phyloP scores from a whole-genome alignment of 805 yeast species.

The Monosporozyma solicola region DNA sequence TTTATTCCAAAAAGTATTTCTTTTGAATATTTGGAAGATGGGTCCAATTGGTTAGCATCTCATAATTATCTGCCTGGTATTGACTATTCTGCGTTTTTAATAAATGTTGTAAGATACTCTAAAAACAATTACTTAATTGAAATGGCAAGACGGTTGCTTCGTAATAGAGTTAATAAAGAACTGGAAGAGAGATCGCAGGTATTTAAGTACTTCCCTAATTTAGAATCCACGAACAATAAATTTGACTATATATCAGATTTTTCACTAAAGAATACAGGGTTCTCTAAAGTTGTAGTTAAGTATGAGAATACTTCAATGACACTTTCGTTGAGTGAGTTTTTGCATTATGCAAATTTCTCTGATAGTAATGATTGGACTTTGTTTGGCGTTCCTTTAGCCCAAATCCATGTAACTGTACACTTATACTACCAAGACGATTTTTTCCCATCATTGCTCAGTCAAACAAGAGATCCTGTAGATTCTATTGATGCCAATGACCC shows the following conservation, averaged over 20 bases:
- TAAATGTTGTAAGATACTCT: conserved; percentile 36
- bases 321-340: conserved; percentile 29
- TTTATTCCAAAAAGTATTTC: conserved; percentile 47
- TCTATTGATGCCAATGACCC: not conserved
- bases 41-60: conserved; percentile 41
- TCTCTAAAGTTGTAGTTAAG: conserved; percentile 42
- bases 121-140: conserved; percentile 33
- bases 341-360: conserved; percentile 9
- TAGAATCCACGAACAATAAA: conserved; percentile 30
- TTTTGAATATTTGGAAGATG: conserved; percentile 42
- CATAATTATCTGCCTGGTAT: conserved; percentile 46
- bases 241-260: conserved; percentile 46
- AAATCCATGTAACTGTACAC: conserved; percentile 36
- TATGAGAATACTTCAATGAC: conserved; percentile 27
- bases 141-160: conserved; percentile 29
- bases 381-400: not conserved
- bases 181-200: conserved; percentile 34
- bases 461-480: not conserved
- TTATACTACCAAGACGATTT: conserved; percentile 45
- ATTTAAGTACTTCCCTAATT: conserved; percentile 23
- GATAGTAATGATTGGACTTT: conserved; percentile 1
- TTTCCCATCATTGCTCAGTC: not conserved
- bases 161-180: conserved; percentile 28
- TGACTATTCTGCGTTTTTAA: conserved; percentile 40
- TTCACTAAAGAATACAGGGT: conserved; percentile 41